Evolutionary conservation across 306 rosid species (phyloP).

Genomic region (Quercus berberidifolia): DNA sequence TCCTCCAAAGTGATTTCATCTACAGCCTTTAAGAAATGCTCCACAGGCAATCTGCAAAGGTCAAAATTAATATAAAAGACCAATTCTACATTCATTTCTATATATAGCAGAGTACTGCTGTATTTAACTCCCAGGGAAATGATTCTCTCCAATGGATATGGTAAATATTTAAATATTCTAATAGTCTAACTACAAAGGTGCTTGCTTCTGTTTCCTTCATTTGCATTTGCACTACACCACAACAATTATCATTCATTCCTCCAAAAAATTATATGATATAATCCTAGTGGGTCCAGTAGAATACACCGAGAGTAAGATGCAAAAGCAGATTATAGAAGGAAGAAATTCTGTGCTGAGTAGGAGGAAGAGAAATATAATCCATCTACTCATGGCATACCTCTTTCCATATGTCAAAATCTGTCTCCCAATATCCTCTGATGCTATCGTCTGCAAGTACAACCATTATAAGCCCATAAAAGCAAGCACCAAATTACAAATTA

Average conservation of each 20-base stretch:
- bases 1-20: constrained; percentile 75
- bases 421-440: constrained; percentile 92
- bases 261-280: not conserved
- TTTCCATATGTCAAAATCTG: constrained; percentile 95
- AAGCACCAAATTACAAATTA: not conserved
- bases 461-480: not conserved
- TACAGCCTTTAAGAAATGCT: constrained; percentile 74
- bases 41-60: constrained; percentile 80
- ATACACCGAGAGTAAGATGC: not conserved
- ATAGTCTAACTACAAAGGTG: not conserved
- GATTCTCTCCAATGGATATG: not conserved
- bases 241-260: not conserved
- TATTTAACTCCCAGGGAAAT: not conserved
- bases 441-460: constrained; percentile 62
- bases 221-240: not conserved
- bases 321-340: not conserved
- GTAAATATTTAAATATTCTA: not conserved
- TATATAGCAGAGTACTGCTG: not conserved
- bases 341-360: not conserved
- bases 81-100: not conserved
- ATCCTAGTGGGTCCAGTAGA: not conserved
- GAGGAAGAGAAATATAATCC: not conserved
- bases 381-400: constrained; percentile 50
- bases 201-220: not conserved
- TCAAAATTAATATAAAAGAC: not conserved